phyloP scores from a whole-genome alignment of 208 protist species.

The Acanthamoeba divionensis region DNA sequence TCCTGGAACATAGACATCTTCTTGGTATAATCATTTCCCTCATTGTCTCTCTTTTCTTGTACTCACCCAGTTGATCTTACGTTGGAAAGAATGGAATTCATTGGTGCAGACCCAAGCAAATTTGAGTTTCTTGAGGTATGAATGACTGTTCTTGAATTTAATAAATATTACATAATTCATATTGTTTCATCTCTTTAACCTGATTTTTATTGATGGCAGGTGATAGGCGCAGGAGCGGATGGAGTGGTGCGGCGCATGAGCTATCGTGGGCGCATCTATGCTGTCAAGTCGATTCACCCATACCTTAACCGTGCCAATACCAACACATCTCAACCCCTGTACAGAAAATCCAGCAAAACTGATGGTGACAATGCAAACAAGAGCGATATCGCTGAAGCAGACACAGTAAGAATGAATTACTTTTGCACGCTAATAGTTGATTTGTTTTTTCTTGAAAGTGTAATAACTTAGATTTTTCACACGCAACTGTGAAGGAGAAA shows the following conservation, averaged over 20 bases:
- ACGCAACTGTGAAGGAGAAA: neutral
- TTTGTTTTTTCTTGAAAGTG: too few relatives aligned
- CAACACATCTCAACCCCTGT: neutral
- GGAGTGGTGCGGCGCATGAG: neutral
- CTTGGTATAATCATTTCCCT: neutral
- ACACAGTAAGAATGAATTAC: too few relatives aligned
- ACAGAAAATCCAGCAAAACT: too few relatives aligned
- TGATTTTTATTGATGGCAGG: neutral
- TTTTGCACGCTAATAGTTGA: too few relatives aligned
- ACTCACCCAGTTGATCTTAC: neutral
- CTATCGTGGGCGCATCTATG: neutral
- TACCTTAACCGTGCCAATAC: neutral
- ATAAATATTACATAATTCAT: neutral
- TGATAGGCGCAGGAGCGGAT: neutral
- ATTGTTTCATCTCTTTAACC: neutral
- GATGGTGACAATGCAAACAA: too few relatives aligned
- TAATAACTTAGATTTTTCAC: too few relatives aligned
- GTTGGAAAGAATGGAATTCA: constrained; percentile 31
- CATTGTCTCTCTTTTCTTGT: neutral
- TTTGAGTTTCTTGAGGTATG: neutral
- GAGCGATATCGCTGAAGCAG: too few relatives aligned
- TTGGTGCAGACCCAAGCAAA: neutral
- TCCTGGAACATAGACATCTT: neutral
- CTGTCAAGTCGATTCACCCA: constrained; percentile 5
- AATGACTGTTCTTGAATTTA: neutral